Evolutionary conservation across 208 protist species (phyloP), one percentile per base, ranked within the genome.

Genomic region (Porcisia hertigi): DNA sequence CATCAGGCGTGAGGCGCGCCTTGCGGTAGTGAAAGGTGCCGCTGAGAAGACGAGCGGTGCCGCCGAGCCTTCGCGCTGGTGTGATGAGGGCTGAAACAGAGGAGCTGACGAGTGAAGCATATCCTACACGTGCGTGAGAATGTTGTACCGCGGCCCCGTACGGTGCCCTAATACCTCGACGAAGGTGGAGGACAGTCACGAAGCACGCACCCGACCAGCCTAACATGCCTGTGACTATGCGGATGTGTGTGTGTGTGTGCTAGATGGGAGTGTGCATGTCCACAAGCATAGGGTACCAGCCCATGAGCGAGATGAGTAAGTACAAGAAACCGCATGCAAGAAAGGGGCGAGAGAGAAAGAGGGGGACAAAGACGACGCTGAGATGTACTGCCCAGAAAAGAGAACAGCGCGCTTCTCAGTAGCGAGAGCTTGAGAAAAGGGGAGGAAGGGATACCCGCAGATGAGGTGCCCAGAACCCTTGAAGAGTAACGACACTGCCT

Each of bases 1-100:
- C 89, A 25, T 94, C 91, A 2, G 87, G 53, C n/a, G 77, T 62
- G 20, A 88, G 76, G 30, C 87, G 81, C 12, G 8, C 69, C 34
- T 89, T 88, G 53, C 88, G 86, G 80, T 95, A 92, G 74, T 89
- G 85, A 54, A 89, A 94, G 9, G 79, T 82, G 62, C 76, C 75
- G 18, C 54, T 78, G 30, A 58, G 41, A 0, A 16, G 54, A 1
- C 39, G 23, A 39, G 69, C 71, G n/a, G 76, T 75, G 23, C 11
- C 23, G 9, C 76, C 49, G 59, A 86, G 76, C 52, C 53, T 6
- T 67, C 83, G 76, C 18, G 36, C 45, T 5, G 53, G 34, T 25
- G 52, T 52, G n/a, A 71, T 9, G 11, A 69, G 47, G 18, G 66
- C 39, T 25, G 5, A 12, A 18, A 18, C 8, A 30, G 63, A 47